These are phyloP conservation scores for Flaveria linearis DNA, from an alignment of 129 eudicot species.

Conservation along the genomic window DNA sequence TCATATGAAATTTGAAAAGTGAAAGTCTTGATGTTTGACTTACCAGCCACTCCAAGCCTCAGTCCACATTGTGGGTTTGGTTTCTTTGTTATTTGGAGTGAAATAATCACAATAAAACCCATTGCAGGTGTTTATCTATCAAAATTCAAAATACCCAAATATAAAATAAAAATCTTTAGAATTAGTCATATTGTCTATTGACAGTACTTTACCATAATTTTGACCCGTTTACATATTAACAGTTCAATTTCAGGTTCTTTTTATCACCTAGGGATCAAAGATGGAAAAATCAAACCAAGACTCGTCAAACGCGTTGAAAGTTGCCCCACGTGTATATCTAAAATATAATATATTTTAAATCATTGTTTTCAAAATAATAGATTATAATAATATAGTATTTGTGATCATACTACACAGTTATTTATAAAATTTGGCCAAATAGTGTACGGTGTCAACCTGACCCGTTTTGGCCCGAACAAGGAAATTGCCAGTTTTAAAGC, in stretches of 20 bases:
- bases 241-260: neutral
- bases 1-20: neutral
- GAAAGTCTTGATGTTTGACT: neutral
- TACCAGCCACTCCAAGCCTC: conserved; percentile 99
- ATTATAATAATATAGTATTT: neutral
- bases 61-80: conserved; percentile 91
- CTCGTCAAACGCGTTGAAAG: neutral
- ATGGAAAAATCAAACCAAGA: neutral
- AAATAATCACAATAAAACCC: conserved; percentile 97
- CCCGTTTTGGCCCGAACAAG: neutral
- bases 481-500: neutral
- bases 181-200: neutral
- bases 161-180: neutral
- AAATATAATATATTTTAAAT: neutral
- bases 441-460: neutral
- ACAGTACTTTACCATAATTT: neutral
- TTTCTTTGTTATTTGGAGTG: conserved; percentile 73
- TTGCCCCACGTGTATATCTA: neutral
- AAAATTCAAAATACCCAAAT: conserved; percentile 19
- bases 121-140: conserved; percentile 93
- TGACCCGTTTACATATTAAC: conserved; percentile 1
- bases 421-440: neutral
- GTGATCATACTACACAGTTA: neutral
- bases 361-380: neutral
- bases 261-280: neutral